Base-by-base conservation (phyloP, 306 rosid species). In the Citrullus colocynthis region DNA sequence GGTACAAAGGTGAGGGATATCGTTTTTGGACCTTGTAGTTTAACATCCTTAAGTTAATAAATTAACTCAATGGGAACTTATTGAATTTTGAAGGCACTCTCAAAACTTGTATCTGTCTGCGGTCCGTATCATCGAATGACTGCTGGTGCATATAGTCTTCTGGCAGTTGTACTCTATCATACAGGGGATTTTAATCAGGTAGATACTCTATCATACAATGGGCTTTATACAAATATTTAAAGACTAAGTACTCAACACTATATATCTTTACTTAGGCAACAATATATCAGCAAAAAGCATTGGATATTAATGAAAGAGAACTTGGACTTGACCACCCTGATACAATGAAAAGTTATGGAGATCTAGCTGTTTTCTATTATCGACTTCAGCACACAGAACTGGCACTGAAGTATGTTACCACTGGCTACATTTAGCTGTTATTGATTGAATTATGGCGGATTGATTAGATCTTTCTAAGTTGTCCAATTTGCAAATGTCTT, bases 271-370 rank as follows among this genome's bases (percentile, higher is more conserved):
- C 39, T 60, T 79, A 94, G 98, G 98, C 98, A 77, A 92, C 98
- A 48, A 89, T 92, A 74, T 95, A 95, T 86, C 98, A 95, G 89
- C 98, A 95, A 84, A 95, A 95, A 75, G 98, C 98, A 48, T 82
- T 95, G 84, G 98, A 95, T 85, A 92, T 95, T 77, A 95, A 95
- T 61, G 97, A 95, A 83, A 92, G 98, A 85, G 98, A 95, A 85
- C 97, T 95, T 57, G 97, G 98, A 85, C 91, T 95, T 81, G 98
- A 95, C 88, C 98, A 95, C 89, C 98, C 98, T 81, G 98, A 95
- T 80, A 95, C 98, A 21, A 95, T 95, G 97, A 95, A 95, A 87
- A 95, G 98, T 83, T 95, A 95, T 59, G 98, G 98, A 78, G 98
- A 95, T 84, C 91, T 95, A 20, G 98, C 98, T 74, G 98, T 95